A percentile compares a stretch with the other conserved stretches of the same genome.
Evolutionary conservation across 2,329 filamentous ascomycete species (phyloP).

Genomic region (Cladosporium colombiae): DNA sequence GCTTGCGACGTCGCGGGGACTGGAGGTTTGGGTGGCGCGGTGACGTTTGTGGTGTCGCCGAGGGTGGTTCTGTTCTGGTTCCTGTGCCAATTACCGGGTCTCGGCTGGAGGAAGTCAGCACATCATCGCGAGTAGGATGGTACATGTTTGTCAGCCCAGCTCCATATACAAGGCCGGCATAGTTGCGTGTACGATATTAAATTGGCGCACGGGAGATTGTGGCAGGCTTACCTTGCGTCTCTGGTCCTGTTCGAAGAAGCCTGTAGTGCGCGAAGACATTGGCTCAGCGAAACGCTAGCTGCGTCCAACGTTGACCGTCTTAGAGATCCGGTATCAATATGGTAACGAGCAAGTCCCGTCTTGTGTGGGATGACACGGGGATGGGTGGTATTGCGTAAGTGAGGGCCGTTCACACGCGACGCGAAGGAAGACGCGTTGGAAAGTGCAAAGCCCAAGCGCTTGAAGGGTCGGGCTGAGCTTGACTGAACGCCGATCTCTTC

Average conservation of each 20-base stretch:
- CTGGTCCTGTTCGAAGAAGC: conserved; percentile 53
- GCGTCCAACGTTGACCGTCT: background rate
- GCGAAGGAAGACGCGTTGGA: conserved; percentile 7
- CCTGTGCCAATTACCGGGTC: conserved; percentile 31
- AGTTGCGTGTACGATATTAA: background rate
- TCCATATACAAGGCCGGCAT: background rate
- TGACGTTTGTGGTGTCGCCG: conserved; percentile 28
- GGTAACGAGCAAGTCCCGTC: background rate
- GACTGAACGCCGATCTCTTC: background rate
- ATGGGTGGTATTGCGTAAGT: background rate
- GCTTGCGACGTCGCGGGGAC: conserved; percentile 55
- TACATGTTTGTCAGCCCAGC: background rate
- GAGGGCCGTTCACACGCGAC: conserved; percentile 6
- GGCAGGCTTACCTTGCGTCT: conserved; percentile 41
- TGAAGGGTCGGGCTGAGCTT: background rate
- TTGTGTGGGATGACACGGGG: background rate
- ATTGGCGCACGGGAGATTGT: background rate
- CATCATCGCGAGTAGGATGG: background rate
- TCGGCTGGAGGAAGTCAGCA: conserved; percentile 22
- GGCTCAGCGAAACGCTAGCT: background rate
- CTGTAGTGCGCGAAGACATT: conserved; percentile 52
- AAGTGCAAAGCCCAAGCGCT: background rate
- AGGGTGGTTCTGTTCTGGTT: conserved; percentile 25
- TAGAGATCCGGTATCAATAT: conserved; percentile 6
- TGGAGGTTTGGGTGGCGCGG: conserved; percentile 40